Percentiles rank a stretch among this genome's conserved stretches.
Evolutionary conservation across 2,329 filamentous ascomycete species (phyloP).

Genomic region (Ophiostoma perfectum): DNA sequence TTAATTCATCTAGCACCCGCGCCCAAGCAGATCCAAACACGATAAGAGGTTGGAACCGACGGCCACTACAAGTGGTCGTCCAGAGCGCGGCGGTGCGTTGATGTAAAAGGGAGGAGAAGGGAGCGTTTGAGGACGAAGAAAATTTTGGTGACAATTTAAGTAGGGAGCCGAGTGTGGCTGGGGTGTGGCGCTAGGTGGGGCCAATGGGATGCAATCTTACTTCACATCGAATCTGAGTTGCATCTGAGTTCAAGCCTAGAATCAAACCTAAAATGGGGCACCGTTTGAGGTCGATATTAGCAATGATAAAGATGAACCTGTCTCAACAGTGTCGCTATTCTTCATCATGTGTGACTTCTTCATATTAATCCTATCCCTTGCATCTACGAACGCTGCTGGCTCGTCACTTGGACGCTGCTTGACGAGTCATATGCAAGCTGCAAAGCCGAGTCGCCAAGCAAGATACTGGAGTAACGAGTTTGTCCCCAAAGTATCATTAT

Average conservation of each 20-base stretch:
- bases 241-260: too few species aligned
- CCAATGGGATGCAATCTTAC: background rate
- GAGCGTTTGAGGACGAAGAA: background rate
- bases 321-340: too few species aligned
- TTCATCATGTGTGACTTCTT: too few species aligned
- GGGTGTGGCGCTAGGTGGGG: background rate
- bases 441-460: background rate
- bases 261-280: too few species aligned
- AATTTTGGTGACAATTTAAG: constrained; percentile 11
- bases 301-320: too few species aligned
- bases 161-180: constrained; percentile 4
- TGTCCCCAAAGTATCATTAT: too few species aligned
- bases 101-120: constrained; percentile 11
- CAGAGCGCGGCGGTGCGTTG: constrained; percentile 27
- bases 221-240: too few species aligned
- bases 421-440: background rate
- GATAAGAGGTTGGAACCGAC: background rate
- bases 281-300: too few species aligned
- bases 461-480: too few species aligned
- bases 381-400: too few species aligned
- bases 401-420: too few species aligned
- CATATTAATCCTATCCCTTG: too few species aligned
- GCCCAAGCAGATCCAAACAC: constrained; percentile 9
- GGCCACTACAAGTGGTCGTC: constrained; percentile 9
- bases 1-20: constrained; percentile 28